These are phyloP conservation scores for Nemania sp. DNA, from an alignment of 2,329 filamentous ascomycete genomes.

Conservation along the genomic window DNA sequence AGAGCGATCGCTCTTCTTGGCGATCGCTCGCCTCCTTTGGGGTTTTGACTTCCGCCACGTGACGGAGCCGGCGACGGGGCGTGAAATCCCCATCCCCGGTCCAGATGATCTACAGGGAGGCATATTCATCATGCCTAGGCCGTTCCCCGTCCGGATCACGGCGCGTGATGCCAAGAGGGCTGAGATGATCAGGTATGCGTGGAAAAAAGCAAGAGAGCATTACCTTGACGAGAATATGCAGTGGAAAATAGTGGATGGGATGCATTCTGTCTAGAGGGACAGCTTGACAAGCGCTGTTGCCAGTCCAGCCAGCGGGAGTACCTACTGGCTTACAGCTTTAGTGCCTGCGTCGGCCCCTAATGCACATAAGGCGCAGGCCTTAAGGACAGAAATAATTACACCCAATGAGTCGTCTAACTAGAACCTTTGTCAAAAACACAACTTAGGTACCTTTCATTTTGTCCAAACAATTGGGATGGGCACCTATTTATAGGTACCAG, in stretches of 20 bases:
- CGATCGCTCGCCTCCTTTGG: constrained; percentile 61
- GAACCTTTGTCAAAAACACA: no score
- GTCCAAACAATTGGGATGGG: no score
- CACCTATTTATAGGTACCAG: no score
- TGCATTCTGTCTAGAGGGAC: no score
- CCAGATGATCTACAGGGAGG: constrained; percentile 19
- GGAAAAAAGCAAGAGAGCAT: background rate
- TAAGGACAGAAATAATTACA: no score
- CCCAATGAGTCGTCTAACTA: no score
- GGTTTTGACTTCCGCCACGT: constrained; percentile 50
- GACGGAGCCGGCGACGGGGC: background rate
- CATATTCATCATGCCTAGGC: constrained; percentile 7
- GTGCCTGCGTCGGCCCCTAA: no score
- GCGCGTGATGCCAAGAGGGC: background rate
- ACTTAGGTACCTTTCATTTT: no score
- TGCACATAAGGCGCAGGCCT: no score
- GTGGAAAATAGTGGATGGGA: background rate
- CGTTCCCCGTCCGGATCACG: constrained; percentile 21
- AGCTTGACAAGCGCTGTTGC: no score
- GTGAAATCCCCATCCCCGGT: constrained; percentile 6
- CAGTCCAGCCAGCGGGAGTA: no score
- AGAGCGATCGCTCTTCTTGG: constrained; percentile 50
- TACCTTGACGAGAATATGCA: background rate
- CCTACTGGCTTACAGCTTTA: no score
- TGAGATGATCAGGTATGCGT: background rate